Base-by-base conservation (phyloP, 306 rosid species). In the Acacia crassicarpa region DNA sequence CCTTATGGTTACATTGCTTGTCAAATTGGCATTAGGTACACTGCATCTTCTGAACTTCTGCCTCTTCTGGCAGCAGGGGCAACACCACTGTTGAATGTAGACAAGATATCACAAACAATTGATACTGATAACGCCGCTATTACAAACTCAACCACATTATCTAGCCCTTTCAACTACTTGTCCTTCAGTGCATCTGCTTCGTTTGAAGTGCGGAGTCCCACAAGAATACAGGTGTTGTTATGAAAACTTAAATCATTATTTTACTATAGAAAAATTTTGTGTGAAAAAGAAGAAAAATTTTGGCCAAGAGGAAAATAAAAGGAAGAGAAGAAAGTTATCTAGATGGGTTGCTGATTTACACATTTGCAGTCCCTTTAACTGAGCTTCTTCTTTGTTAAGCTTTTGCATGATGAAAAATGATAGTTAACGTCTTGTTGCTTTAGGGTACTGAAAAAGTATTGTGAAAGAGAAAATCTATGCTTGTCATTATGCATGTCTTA, bases 11-110 rank as follows among this genome's bases (percentile, higher is more conserved):
- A 27, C 25, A 73, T 84, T 73, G 63, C 62, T 59, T 72, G 41
- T 63, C 19, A 41, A 74, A 79, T 66, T 84, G 72, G 35, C 70
- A 61, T 82, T 89, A 95, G 99, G 92, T 95, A 92, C 87, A 95
- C 99, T 19, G 96, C 98, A 72, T 92, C 88, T 82, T 95, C 98
- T 0, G 99, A 95, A 87, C 86, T 95, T 77, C 82, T 93, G 88
- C 99, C 99, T 41, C 96, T 95, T 81, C 84, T 95, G 67, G 98
- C 98, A 68, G 87, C 82, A 20, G 98, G 98, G 69, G n/a, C 92
- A 48, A 85, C 88, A 56, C 94, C 99, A 25, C 85, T 95, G 70
- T 75, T 92, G 87, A 93, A 91, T 83, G 96, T 95, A 43, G 91
- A 89, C 62, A 90, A 88, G 85, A 93, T 95, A 75, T 67, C 76